These are phyloP conservation scores for Eremothecium cymbalariae DNA, from an alignment of 1,139 yeast species.

Conservation along the genomic window DNA sequence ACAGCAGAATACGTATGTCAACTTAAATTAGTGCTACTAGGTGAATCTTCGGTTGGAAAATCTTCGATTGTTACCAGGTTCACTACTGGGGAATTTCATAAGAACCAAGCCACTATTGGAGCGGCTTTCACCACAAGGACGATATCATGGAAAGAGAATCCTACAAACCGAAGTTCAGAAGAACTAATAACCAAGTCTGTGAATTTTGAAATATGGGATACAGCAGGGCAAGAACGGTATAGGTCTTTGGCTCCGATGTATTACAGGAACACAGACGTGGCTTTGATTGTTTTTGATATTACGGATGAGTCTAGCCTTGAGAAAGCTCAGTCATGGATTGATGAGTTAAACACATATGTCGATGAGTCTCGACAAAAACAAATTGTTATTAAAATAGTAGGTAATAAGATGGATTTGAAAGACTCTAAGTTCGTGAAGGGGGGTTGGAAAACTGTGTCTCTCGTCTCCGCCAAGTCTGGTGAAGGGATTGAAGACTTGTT, in stretches of 20 bases:
- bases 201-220: conserved; percentile 78
- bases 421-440: conserved; percentile 27
- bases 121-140: conserved; percentile 94
- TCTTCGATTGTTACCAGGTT: conserved; percentile 82
- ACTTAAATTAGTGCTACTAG: conserved; percentile 76
- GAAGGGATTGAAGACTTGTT: conserved; percentile 73
- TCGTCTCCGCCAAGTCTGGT: conserved; percentile 89
- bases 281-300: conserved; percentile 69
- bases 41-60: conserved; percentile 97
- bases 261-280: conserved; percentile 76
- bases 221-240: conserved; percentile 82
- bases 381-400: conserved; percentile 67
- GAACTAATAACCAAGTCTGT: conserved; percentile 47
- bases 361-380: conserved; percentile 47
- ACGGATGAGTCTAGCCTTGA: conserved; percentile 58
- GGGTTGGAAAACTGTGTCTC: conserved; percentile 58
- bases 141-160: conserved; percentile 45
- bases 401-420: conserved; percentile 64
- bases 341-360: conserved; percentile 83
- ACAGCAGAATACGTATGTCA: conserved; percentile 20
- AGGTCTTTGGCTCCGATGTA: conserved; percentile 82
- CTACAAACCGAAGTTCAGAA: conserved; percentile 26
- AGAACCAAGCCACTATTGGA: conserved; percentile 89
- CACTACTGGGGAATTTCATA: conserved; percentile 87
- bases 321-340: conserved; percentile 91